Evolutionary conservation across 176 grass and related monocot genomes (phyloP), one percentile per base, ranked within the genome.

Genomic region (Miscanthus lutarioriparius): DNA sequence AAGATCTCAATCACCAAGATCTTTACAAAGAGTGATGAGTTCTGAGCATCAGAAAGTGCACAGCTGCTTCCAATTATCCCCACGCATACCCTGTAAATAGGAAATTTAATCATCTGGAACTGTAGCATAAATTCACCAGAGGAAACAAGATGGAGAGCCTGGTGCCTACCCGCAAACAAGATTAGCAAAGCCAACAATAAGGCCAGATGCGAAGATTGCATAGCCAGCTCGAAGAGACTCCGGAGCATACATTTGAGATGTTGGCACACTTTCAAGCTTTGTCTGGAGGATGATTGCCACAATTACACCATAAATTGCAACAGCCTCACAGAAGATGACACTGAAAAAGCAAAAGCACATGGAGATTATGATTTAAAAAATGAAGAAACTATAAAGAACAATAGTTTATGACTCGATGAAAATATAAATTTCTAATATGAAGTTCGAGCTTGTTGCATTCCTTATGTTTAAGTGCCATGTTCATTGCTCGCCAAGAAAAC

Each of bases 321-420:
- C 96, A 63, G 96, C 96, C 83, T 98, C 93, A 73, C 96, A 98
- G 83, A 98, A 95, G 75, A 98, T 95, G n/a, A 98, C 96, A 92
- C 96, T 98, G 89, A 28, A 88, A 88, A 85, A 67, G 70, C 58
- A 53, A 75, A 64, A 2, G 38, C 4, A 44, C 41, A 82, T 69
- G 15, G 64, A 88, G 70, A 15, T n/a, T 74, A 84, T 76, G 65
- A 65, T 54, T 54, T 51, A 5, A 5, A 37, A 40, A 4, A 48
- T 16, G 25, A 51, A 51, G 4, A 64, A 37, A 67, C 58, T 23
- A 10, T 26, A 72, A 68, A 84, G 12, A 75, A 64, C n/a, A 67
- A 49, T 47, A 82, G 5, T 10, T 20, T 49, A 25, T 20, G 37
- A 68, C 51, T 77, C 33, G 77, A 70, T 10, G 47, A 16, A 51